Percentiles rank a stretch among this genome's conserved stretches.
These are phyloP conservation scores for Dalbergia cultrata DNA, from an alignment of 306 rosid genomes.

Conservation along the genomic window DNA sequence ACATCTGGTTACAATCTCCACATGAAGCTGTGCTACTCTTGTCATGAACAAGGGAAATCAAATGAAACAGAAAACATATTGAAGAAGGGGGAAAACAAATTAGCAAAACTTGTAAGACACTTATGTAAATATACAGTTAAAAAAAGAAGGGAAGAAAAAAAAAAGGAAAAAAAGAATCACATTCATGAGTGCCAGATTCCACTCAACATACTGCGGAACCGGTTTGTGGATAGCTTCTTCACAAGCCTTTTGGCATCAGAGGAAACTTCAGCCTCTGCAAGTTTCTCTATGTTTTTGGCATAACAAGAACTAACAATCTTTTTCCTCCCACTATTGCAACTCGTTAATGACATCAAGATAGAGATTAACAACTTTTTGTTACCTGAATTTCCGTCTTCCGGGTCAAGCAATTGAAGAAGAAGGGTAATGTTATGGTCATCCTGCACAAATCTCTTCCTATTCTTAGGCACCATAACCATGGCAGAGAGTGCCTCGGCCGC, in stretches of 20 bases:
- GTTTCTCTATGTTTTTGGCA: conserved; percentile 80
- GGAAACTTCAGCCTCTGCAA: conserved; percentile 80
- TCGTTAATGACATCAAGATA: conserved; percentile 77
- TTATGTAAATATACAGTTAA: conserved; percentile 70
- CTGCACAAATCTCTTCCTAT: conserved; percentile 80
- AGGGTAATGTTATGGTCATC: conserved; percentile 78
- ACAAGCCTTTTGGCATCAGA: conserved; percentile 90
- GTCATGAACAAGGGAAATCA: conserved; percentile 33
- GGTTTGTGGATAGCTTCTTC: conserved; percentile 72
- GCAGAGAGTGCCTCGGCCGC: conserved; percentile 80
- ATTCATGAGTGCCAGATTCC: conserved; percentile 91
- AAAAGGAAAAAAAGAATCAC: conserved; percentile 32
- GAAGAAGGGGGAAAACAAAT: conserved; percentile 37
- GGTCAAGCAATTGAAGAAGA: conserved; percentile 74
- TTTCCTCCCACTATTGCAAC: conserved; percentile 77
- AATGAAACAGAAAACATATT: conserved; percentile 42
- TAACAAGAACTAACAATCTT: conserved; percentile 82
- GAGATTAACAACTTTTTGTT: conserved; percentile 72
- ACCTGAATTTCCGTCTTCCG: conserved; percentile 75
- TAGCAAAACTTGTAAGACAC: conserved; percentile 58
- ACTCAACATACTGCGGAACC: conserved; percentile 76
- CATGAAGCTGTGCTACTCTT: conserved; percentile 53
- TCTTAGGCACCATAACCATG: conserved; percentile 73
- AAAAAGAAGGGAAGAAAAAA: conserved; percentile 32
- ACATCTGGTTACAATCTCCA: conserved; percentile 56